These are phyloP conservation scores for Entoloma clypeatum DNA, from an alignment of 1,284 basidiomycete genomes.

Conservation along the genomic window DNA sequence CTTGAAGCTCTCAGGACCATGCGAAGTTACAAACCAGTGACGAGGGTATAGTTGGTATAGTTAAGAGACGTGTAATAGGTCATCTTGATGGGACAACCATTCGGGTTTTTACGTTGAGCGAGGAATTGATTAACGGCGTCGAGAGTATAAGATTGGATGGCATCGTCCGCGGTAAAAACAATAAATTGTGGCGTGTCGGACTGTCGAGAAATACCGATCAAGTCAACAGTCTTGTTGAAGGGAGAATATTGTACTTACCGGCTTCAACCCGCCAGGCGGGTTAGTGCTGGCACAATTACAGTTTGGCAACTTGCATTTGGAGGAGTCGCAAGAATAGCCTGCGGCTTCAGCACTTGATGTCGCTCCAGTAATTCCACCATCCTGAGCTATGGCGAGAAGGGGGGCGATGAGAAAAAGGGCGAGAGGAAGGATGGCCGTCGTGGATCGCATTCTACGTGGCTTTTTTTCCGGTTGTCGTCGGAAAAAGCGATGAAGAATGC, in stretches of 20 bases:
- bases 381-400: constrained; percentile 47
- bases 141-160: constrained; percentile 71
- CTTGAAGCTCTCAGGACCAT: background rate
- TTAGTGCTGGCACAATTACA: constrained; percentile 72
- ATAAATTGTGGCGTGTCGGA: constrained; percentile 67
- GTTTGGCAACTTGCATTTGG: constrained; percentile 60
- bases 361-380: constrained; percentile 47
- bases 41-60: constrained; percentile 77
- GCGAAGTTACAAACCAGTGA: constrained; percentile 46
- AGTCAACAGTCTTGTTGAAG: background rate
- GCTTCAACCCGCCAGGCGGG: constrained; percentile 65
- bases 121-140: constrained; percentile 74
- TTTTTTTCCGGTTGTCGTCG: constrained; percentile 2
- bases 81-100: constrained; percentile 75
- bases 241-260: constrained; percentile 39
- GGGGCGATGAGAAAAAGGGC: constrained; percentile 28
- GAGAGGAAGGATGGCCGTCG: constrained; percentile 31
- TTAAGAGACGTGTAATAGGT: constrained; percentile 72
- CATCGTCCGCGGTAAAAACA: constrained; percentile 71
- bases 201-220: constrained; percentile 28
- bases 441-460: constrained; percentile 15
- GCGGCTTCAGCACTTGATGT: constrained; percentile 47
- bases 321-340: constrained; percentile 67
- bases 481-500: too few species aligned
- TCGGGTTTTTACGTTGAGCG: constrained; percentile 75